These are phyloP conservation scores for Ogataea nitratoaversa DNA, from an alignment of 805 yeast species.

Conservation along the genomic window DNA sequence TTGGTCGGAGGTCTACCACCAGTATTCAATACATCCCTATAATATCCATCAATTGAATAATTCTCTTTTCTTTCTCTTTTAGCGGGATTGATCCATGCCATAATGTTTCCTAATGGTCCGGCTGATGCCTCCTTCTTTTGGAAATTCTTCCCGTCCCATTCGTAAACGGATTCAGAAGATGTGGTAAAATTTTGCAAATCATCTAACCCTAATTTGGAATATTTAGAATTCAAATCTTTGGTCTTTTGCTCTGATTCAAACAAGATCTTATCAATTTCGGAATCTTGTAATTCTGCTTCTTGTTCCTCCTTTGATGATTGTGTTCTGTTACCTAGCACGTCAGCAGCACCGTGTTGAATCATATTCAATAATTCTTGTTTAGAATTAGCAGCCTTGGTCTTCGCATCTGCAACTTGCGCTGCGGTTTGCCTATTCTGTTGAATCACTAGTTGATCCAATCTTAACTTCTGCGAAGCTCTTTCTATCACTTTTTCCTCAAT, in stretches of 20 bases:
- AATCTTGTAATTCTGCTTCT: slow-evolving; percentile 38
- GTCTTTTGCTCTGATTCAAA: slow-evolving; percentile 62
- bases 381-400: slow-evolving; percentile 40
- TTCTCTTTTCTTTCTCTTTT: slow-evolving; percentile 82
- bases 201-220: slow-evolving; percentile 64
- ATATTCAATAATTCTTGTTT: slow-evolving; percentile 73
- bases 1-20: slow-evolving; percentile 51
- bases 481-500: slow-evolving; percentile 82
- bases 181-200: slow-evolving; percentile 74
- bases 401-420: slow-evolving; percentile 40
- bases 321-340: slow-evolving; percentile 41
- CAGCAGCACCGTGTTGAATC: slow-evolving; percentile 82
- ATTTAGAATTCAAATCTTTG: slow-evolving; percentile 54
- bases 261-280: slow-evolving; percentile 61
- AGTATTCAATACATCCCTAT: slow-evolving; percentile 49
- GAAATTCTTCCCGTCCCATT: slow-evolving; percentile 85
- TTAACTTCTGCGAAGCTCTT: slow-evolving; percentile 89
- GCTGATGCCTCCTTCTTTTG: slow-evolving; percentile 55
- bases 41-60: slow-evolving; percentile 80
- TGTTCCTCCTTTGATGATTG: slow-evolving; percentile 22
- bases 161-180: slow-evolving; percentile 57
- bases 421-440: slow-evolving; percentile 74
- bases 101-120: slow-evolving; percentile 32
- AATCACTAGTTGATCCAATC: slow-evolving; percentile 91
- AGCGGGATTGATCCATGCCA: slow-evolving; percentile 79